phyloP scores from a whole-genome alignment of 768 basidiomycete species.

The Dioszegia hungarica region DNA sequence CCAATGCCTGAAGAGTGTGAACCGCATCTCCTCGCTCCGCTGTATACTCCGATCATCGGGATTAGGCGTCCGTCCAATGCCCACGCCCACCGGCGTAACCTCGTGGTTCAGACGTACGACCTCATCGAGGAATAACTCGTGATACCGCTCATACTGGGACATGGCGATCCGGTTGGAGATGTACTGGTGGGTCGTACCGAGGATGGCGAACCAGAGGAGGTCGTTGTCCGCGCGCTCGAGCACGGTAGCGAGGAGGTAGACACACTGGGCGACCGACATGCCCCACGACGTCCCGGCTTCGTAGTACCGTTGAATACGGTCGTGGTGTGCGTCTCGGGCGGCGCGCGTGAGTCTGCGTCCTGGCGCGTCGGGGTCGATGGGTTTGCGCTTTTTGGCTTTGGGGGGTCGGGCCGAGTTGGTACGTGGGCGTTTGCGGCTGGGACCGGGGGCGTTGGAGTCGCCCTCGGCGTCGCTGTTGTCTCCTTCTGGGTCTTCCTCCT shows the following conservation, averaged over 20 bases:
- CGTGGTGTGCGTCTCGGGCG: constrained; percentile 62
- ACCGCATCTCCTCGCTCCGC: constrained; percentile 80
- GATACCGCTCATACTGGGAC: constrained; percentile 73
- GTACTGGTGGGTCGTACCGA: constrained; percentile 92
- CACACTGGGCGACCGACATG: constrained; percentile 79
- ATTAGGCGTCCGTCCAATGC: constrained; percentile 26
- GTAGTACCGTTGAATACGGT: constrained; percentile 74
- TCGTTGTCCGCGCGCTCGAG: constrained; percentile 91
- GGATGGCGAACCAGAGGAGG: constrained; percentile 87
- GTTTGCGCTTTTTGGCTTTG: constrained; percentile 17
- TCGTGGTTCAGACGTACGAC: constrained; percentile 77
- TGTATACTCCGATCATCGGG: constrained; percentile 83
- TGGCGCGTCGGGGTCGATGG: constrained; percentile 47
- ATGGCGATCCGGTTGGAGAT: constrained; percentile 80
- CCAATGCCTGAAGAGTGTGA: constrained; percentile 96
- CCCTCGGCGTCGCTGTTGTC: constrained; percentile 4
- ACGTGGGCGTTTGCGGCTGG: constrained; percentile 5
- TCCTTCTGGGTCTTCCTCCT: constrained; percentile 20
- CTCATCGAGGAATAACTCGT: constrained; percentile 78
- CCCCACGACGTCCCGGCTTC: constrained; percentile 77
- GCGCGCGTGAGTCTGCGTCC: constrained; percentile 61
- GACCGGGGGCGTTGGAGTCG: neutral
- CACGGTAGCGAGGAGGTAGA: constrained; percentile 85
- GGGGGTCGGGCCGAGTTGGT: constrained; percentile 8
- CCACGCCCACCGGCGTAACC: constrained; percentile 26